These are phyloP conservation scores for Emericellopsis atlantica DNA, from an alignment of 2,329 filamentous ascomycete species.

Conservation along the genomic window DNA sequence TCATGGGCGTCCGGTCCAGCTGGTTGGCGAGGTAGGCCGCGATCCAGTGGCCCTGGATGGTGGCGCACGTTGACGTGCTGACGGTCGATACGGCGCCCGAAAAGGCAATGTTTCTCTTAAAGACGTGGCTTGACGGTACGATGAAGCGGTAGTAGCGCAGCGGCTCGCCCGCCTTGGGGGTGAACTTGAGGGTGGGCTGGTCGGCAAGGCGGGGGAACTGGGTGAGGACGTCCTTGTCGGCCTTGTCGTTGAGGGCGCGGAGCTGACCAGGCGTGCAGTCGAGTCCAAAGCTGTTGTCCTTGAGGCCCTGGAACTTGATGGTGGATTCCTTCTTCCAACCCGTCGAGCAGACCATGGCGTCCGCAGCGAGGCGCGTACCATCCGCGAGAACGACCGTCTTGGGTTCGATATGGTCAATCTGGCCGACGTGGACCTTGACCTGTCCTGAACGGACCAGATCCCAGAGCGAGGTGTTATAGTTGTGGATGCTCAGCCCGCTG, in stretches of 20 bases:
- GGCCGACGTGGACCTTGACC: constrained; percentile 31
- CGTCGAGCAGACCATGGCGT: constrained; percentile 36
- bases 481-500: constrained; percentile 37
- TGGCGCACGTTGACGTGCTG: constrained; percentile 19
- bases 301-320: constrained; percentile 23
- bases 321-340: constrained; percentile 35
- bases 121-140: constrained; percentile 7
- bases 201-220: constrained; percentile 9
- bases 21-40: constrained; percentile 40
- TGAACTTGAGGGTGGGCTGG: constrained; percentile 8
- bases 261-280: constrained; percentile 3
- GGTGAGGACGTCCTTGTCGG: constrained; percentile 7
- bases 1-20: constrained; percentile 20
- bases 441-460: constrained; percentile 34
- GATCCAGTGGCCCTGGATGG: constrained; percentile 35
- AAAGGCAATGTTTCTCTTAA: constrained; percentile 16
- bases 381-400: constrained; percentile 26
- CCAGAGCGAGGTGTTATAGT: constrained; percentile 36
- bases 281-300: constrained; percentile 6
- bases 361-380: constrained; percentile 24
- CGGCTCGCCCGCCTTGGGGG: constrained; percentile 7
- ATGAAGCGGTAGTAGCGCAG: constrained; percentile 14
- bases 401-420: constrained; percentile 26
- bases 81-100: constrained; percentile 17
- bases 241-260: constrained; percentile 4